Evolutionary conservation across 208 protist species (phyloP).

Genomic region (Acanthamoeba pearcei): DNA sequence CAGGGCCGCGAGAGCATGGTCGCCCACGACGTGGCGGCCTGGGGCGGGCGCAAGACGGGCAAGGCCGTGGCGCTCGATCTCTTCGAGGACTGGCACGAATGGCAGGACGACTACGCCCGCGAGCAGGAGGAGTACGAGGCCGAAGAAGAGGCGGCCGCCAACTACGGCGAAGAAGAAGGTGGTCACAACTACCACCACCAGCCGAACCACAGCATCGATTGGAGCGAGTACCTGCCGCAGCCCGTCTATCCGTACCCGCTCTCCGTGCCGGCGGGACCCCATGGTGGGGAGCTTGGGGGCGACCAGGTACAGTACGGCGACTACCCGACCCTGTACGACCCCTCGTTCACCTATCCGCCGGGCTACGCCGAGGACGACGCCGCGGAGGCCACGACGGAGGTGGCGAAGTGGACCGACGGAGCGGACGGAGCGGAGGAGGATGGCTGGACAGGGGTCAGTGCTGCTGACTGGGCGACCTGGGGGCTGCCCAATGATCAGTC

Average conservation of each 20-base stretch:
- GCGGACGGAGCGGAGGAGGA: not conserved
- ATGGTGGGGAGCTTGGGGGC: not conserved
- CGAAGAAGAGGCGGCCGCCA: not conserved
- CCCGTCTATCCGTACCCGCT: not conserved
- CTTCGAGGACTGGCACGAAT: conserved; percentile 14
- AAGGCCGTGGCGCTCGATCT: not conserved
- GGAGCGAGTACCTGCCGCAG: not conserved
- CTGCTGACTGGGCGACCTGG: too few relatives aligned
- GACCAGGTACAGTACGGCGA: not conserved
- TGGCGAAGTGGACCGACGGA: not conserved
- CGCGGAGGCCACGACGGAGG: not conserved
- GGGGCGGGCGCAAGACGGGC: not conserved
- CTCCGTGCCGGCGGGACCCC: not conserved
- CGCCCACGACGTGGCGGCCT: not conserved
- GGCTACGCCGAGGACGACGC: not conserved
- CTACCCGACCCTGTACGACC: not conserved
- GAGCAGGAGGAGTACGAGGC: conserved; percentile 30
- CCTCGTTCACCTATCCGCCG: conserved; percentile 16
- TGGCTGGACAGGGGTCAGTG: too few relatives aligned
- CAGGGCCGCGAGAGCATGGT: not conserved
- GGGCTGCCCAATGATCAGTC: too few relatives aligned
- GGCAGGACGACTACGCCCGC: conserved; percentile 11
- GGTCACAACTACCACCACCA: not conserved
- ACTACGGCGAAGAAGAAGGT: not conserved
- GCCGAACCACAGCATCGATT: not conserved